phyloP scores from a whole-genome alignment of 768 basidiomycete species.

The Cyclocybe cylindracea region DNA sequence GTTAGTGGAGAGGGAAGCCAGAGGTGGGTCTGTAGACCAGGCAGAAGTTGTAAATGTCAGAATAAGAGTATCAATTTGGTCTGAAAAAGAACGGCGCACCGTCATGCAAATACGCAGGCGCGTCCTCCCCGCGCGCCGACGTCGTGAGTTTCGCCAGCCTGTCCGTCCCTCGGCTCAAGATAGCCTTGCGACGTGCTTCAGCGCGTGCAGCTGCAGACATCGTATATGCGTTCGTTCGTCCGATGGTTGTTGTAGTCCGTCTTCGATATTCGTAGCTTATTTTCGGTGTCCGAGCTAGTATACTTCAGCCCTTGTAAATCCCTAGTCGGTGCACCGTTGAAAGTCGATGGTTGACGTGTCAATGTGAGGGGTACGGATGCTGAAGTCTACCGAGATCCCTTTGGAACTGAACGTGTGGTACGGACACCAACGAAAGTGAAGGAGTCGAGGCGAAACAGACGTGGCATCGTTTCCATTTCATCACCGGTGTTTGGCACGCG shows the following conservation, averaged over 20 bases:
- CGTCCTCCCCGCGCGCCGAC: constrained; percentile 70
- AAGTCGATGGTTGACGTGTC: no score
- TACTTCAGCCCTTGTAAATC: no score
- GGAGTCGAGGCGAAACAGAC: constrained; percentile 5
- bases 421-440: neutral
- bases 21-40: constrained; percentile 40
- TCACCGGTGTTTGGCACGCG: constrained; percentile 17
- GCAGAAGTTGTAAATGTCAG: neutral
- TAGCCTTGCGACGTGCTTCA: constrained; percentile 78
- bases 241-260: no score
- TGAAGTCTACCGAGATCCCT: no score
- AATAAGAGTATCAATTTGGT: constrained; percentile 2
- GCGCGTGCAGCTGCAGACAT: constrained; percentile 63
- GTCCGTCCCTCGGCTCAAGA: constrained; percentile 69
- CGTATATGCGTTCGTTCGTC: no score
- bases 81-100: constrained; percentile 34
- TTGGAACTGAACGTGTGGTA: no score
- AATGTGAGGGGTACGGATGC: no score
- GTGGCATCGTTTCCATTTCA: constrained; percentile 19
- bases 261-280: no score
- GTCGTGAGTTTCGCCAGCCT: constrained; percentile 80
- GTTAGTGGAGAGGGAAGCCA: constrained; percentile 22
- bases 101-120: constrained; percentile 51
- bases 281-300: no score
- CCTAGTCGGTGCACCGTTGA: no score